phyloP scores from a whole-genome alignment of 768 basidiomycete species.

The Naematelia encephala region DNA sequence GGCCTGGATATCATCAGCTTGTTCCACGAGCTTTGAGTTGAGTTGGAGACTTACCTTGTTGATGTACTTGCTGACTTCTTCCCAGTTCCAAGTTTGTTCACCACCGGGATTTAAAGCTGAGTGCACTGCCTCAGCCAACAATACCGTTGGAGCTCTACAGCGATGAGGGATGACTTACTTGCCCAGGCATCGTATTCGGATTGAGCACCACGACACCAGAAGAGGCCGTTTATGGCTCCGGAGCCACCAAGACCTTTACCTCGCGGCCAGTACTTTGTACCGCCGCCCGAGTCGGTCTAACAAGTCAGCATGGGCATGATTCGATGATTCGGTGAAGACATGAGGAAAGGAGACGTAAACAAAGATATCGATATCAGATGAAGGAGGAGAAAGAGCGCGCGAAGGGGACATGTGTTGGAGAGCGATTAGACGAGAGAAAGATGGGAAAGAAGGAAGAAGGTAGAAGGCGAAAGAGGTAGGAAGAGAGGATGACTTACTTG shows the following conservation, averaged over 20 bases:
- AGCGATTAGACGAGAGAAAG: background rate
- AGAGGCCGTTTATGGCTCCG: constrained; percentile 68
- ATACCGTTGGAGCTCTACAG: too few species aligned
- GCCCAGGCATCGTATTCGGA: constrained; percentile 40
- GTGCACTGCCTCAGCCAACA: background rate
- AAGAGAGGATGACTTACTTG: constrained; percentile 21
- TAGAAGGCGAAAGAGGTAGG: background rate
- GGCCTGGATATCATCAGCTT: constrained; percentile 52
- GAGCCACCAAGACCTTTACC: constrained; percentile 70
- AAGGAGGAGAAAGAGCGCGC: background rate
- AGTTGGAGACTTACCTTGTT: constrained; percentile 43
- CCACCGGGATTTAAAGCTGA: constrained; percentile 50
- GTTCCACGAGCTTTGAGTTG: background rate
- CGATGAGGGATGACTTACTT: constrained; percentile 18
- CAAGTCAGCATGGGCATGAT: background rate
- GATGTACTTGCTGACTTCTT: constrained; percentile 43
- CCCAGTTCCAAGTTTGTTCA: constrained; percentile 43
- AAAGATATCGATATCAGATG: background rate
- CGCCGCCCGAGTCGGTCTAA: constrained; percentile 23
- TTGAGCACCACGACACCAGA: constrained; percentile 50
- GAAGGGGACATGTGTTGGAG: background rate
- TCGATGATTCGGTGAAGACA: background rate
- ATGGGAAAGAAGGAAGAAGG: background rate
- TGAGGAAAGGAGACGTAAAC: background rate
- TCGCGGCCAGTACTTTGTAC: constrained; percentile 55